Percentiles rank a stretch among this genome's conserved stretches.
Conservation (phyloP, 106 monocot species). For the Dendrobium catenatum region DNA sequence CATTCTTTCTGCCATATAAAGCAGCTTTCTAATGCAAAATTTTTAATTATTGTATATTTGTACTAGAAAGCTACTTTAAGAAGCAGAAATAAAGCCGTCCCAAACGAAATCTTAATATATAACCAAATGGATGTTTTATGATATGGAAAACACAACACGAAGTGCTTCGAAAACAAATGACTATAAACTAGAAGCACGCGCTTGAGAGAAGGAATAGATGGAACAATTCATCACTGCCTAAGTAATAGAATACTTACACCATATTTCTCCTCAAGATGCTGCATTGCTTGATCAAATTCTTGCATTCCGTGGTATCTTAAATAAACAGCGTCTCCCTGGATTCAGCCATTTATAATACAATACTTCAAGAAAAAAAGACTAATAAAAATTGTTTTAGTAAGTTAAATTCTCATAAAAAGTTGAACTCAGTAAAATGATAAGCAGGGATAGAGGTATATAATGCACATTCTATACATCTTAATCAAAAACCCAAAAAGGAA, state of each 20-base stretch:
- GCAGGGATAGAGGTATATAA: background rate
- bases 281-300: constrained; percentile 92
- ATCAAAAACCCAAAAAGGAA: no score
- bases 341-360: constrained; percentile 13
- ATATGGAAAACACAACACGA: no score
- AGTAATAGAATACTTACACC: constrained; percentile 33
- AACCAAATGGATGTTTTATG: no score
- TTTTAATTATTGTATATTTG: no score
- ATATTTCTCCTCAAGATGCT: constrained; percentile 66
- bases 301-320: constrained; percentile 85
- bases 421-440: background rate
- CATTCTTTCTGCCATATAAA: no score
- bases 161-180: no score
- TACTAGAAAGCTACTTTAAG: no score
- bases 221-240: background rate
- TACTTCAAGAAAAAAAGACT: background rate
- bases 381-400: background rate
- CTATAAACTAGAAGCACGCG: background rate
- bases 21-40: no score
- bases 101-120: no score
- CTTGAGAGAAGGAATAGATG: background rate
- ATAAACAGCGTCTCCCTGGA: constrained; percentile 88
- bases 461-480: background rate
- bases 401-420: constrained; percentile 1
- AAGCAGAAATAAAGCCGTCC: no score